A percentile compares a stretch with the other conserved stretches of the same genome.
phyloP scores from a whole-genome alignment of 78 protist genomes.

The Dictyostelium discoideum region dicty_2.7 NC_007088.5:6189001-6189500 shows the following conservation, averaged over 20 bases:
- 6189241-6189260: slow-evolving; percentile 58
- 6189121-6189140: slow-evolving; percentile 86
- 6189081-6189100: slow-evolving; percentile 69
- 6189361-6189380: slow-evolving; percentile 85
- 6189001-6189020: slow-evolving; percentile 76
- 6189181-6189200: slow-evolving; percentile 76
- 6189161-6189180: slow-evolving; percentile 80
- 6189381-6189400: slow-evolving; percentile 81
- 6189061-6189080: slow-evolving; percentile 87
- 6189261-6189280: slow-evolving; percentile 43
- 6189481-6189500: slow-evolving; percentile 30
- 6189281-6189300: background rate
- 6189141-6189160: slow-evolving; percentile 66
- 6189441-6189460: background rate
- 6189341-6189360: slow-evolving; percentile 80
- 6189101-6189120: slow-evolving; percentile 81
- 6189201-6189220: slow-evolving; percentile 92
- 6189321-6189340: slow-evolving; percentile 64
- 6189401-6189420: slow-evolving; percentile 48
- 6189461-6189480: slow-evolving; percentile 41
- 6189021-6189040: slow-evolving; percentile 80
- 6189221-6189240: slow-evolving; percentile 89
- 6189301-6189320: slow-evolving; percentile 28
- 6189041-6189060: slow-evolving; percentile 88
- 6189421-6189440: slow-evolving; percentile 17